These are phyloP conservation scores for Termitomyces sp. DNA, from an alignment of 768 basidiomycete species.

Conservation along the genomic window DNA sequence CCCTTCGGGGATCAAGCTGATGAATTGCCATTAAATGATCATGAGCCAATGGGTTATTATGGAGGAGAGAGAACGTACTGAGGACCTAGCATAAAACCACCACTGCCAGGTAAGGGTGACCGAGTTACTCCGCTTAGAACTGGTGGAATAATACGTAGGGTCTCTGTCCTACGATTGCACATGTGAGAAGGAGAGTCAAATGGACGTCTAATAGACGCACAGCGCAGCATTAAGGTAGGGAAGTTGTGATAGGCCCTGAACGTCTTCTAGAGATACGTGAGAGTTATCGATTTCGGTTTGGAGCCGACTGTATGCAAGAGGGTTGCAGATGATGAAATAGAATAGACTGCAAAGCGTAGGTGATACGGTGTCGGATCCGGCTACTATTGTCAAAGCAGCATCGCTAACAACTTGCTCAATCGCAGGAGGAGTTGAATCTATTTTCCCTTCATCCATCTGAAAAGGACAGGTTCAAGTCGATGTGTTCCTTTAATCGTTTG, in stretches of 20 bases:
- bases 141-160: conserved; percentile 34
- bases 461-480: not conserved
- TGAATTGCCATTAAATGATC: not conserved
- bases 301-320: conserved; percentile 12
- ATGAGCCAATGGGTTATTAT: too few species aligned
- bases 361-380: conserved; percentile 18
- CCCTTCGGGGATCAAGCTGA: conserved; percentile 36
- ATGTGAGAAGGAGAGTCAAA: not conserved
- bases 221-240: conserved; percentile 28
- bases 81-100: conserved; percentile 15
- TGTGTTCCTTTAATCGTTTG: not conserved
- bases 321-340: conserved; percentile 17
- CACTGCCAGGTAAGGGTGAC: conserved; percentile 13
- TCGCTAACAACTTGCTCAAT: conserved; percentile 19
- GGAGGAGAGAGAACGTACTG: conserved; percentile 14
- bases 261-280: not conserved
- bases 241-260: conserved; percentile 6
- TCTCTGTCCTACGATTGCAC: conserved; percentile 28
- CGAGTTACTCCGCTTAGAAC: conserved; percentile 31
- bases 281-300: conserved; percentile 6
- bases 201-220: conserved; percentile 18
- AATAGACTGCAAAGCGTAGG: conserved; percentile 17
- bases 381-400: conserved; percentile 14
- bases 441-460: conserved; percentile 20
- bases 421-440: conserved; percentile 11